These are phyloP conservation scores for Penicillium lagena DNA, from an alignment of 495 filamentous ascomycete species.

Conservation along the genomic window DNA sequence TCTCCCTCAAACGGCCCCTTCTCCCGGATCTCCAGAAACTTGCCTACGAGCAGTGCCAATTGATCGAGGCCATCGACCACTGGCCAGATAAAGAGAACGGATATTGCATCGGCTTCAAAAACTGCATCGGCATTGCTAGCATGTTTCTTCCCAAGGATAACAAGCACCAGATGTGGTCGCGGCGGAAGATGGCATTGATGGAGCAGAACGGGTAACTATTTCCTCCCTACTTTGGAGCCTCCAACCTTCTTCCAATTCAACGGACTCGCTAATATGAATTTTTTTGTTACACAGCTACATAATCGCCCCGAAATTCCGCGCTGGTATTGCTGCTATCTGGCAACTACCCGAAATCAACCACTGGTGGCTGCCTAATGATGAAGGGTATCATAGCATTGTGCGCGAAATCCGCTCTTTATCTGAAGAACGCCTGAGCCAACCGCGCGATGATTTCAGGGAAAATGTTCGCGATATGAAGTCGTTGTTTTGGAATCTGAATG, in stretches of 20 bases:
- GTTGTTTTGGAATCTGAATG: conserved; percentile 51
- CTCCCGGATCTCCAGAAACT: conserved; percentile 48
- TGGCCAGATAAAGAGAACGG: conserved; percentile 68
- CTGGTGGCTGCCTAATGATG: conserved; percentile 86
- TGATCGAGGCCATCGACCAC: conserved; percentile 69
- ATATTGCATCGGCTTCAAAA: conserved; percentile 64
- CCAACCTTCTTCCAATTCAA: neutral
- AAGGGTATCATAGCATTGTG: conserved; percentile 63
- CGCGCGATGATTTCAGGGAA: conserved; percentile 55
- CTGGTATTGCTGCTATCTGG: conserved; percentile 67
- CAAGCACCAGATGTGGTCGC: conserved; percentile 74
- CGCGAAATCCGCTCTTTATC: conserved; percentile 72
- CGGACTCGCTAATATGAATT: neutral
- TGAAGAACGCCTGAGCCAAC: conserved; percentile 59
- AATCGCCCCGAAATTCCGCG: conserved; percentile 66
- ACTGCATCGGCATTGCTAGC: conserved; percentile 66
- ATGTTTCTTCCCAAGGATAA: conserved; percentile 71
- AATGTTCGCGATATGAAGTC: conserved; percentile 70
- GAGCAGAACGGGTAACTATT: conserved; percentile 75
- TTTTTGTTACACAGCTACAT: conserved; percentile 59
- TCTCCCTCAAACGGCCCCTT: conserved; percentile 42
- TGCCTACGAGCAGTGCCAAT: conserved; percentile 64
- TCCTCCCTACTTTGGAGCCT: neutral
- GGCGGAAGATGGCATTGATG: conserved; percentile 69
- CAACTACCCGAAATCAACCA: conserved; percentile 57